Conservation (phyloP, 352 stramenopile species). For the Globisporangium alternatum region DNA sequence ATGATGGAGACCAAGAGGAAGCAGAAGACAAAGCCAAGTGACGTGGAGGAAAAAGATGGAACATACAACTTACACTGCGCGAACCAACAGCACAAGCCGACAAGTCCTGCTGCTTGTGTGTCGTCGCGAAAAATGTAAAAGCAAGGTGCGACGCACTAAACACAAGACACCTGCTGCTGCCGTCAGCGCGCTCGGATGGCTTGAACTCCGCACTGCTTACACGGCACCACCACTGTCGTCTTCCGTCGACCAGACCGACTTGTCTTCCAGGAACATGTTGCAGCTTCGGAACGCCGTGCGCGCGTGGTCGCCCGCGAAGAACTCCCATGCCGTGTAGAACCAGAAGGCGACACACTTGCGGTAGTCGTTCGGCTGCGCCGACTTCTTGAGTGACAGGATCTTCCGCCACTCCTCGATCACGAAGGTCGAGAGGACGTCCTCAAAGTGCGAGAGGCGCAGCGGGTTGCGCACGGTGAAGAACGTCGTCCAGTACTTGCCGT, state of each 20-base stretch:
- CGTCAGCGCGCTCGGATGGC: background rate
- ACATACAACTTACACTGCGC: constrained; percentile 7
- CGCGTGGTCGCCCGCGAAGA: constrained; percentile 74
- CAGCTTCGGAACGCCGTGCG: constrained; percentile 72
- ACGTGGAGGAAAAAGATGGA: background rate
- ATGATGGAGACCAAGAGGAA: constrained; percentile 11
- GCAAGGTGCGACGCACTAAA: constrained; percentile 16
- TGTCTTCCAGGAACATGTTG: constrained; percentile 86
- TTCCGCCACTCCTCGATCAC: constrained; percentile 73
- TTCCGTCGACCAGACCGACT: constrained; percentile 39
- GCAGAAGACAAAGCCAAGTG: constrained; percentile 13
- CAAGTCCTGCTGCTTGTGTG: background rate
- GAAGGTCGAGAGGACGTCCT: constrained; percentile 65
- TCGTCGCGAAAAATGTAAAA: constrained; percentile 14
- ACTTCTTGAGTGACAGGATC: constrained; percentile 81
- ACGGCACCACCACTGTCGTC: constrained; percentile 23
- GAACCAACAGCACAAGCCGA: constrained; percentile 3
- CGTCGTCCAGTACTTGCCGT: constrained; percentile 84
- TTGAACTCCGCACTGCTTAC: constrained; percentile 8
- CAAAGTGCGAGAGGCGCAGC: constrained; percentile 68
- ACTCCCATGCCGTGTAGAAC: constrained; percentile 85
- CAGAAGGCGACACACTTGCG: constrained; percentile 86
- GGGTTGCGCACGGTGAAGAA: constrained; percentile 75
- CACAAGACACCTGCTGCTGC: background rate
- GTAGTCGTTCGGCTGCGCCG: constrained; percentile 82